Conservation (phyloP, 352 stramenopile species). For the Phytophthora ohioensis region DNA sequence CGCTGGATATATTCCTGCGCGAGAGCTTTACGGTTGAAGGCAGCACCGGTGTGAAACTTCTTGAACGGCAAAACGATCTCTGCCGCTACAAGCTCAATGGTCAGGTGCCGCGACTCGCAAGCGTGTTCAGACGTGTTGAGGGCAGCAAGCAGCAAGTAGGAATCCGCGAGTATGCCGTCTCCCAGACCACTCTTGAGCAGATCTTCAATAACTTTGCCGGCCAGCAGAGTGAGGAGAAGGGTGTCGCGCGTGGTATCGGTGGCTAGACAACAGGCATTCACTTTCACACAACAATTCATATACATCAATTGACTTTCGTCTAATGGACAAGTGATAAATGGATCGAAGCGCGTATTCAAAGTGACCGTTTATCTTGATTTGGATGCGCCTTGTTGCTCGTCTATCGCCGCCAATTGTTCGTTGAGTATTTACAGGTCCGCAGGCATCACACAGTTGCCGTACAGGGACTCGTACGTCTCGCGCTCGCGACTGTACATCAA, state of each 20-base stretch:
- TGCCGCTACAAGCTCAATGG: conserved; percentile 74
- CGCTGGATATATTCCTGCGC: conserved; percentile 51
- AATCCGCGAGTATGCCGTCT: conserved; percentile 90
- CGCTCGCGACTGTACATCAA: conserved; percentile 61
- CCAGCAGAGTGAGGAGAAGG: conserved; percentile 77
- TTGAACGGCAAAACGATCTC: conserved; percentile 79
- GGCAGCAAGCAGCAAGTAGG: conserved; percentile 44
- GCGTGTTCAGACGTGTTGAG: conserved; percentile 84
- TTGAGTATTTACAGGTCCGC: conserved; percentile 46
- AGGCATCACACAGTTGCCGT: conserved; percentile 82
- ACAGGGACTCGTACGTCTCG: conserved; percentile 80
- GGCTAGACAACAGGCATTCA: conserved; percentile 22
- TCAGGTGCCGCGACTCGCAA: conserved; percentile 59
- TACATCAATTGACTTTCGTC: conserved; percentile 11
- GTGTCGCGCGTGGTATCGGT: conserved; percentile 56
- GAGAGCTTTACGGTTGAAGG: conserved; percentile 47
- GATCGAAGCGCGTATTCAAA: conserved; percentile 24
- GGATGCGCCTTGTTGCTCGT: conserved; percentile 9
- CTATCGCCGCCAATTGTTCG: conserved; percentile 16
- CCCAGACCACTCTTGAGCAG: conserved; percentile 92
- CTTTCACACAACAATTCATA: conserved; percentile 14
- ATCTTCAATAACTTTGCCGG: conserved; percentile 93
- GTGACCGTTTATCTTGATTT: conserved; percentile 18
- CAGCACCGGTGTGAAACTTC: conserved; percentile 47
- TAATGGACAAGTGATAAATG: conserved; percentile 23